Conservation (phyloP, 805 yeast genomes). For the Candida broadrunensis region DNA sequence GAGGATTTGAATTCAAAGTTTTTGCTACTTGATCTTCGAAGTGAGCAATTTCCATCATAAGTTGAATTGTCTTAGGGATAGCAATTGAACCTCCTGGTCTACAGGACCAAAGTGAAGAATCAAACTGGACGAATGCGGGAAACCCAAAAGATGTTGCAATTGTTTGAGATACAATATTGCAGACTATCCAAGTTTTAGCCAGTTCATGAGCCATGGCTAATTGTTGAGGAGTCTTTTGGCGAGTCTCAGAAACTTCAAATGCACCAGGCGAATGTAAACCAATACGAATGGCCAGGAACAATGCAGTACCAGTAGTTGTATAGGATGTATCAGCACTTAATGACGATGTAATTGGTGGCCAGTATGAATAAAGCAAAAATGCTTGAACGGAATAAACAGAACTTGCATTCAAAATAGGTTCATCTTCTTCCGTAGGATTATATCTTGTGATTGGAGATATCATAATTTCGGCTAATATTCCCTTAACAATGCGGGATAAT, state of each 20-base stretch:
- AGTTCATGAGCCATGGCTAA: constrained; percentile 64
- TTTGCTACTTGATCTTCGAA: constrained; percentile 84
- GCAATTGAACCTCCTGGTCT: constrained; percentile 42
- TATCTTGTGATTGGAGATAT: constrained; percentile 87
- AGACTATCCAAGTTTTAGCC: constrained; percentile 87
- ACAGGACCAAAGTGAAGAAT: constrained; percentile 59
- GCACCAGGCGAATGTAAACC: constrained; percentile 72
- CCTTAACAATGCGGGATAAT: constrained; percentile 68
- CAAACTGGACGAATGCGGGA: constrained; percentile 88
- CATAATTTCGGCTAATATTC: constrained; percentile 80
- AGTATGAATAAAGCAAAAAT: constrained; percentile 77
- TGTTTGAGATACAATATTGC: constrained; percentile 85
- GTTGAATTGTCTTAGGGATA: constrained; percentile 61
- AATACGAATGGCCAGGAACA: constrained; percentile 87
- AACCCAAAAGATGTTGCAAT: constrained; percentile 92
- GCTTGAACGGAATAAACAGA: constrained; percentile 95
- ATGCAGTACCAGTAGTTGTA: constrained; percentile 91
- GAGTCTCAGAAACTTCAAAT: constrained; percentile 41
- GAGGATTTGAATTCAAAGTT: constrained; percentile 67
- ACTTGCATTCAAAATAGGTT: constrained; percentile 81
- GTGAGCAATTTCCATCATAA: constrained; percentile 78
- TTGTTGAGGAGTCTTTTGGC: constrained; percentile 40
- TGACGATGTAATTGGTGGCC: constrained; percentile 97
- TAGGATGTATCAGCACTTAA: constrained; percentile 94
- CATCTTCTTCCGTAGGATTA: constrained; percentile 73